A percentile compares a stretch with the other conserved stretches of the same genome.
phyloP scores from a whole-genome alignment of 352 stramenopile genomes.

The Phytophthora pluvialis region DNA sequence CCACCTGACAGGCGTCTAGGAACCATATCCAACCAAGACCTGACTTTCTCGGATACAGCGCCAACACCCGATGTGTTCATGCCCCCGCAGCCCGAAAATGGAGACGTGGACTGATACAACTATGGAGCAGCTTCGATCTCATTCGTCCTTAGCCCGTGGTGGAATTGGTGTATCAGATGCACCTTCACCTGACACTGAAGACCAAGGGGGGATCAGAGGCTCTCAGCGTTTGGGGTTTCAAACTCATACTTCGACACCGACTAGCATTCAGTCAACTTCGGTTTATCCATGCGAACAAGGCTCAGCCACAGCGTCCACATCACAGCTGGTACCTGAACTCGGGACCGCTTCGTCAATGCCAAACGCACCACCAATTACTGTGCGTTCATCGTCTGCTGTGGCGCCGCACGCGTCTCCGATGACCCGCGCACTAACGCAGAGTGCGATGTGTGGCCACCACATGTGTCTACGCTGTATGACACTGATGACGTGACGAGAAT shows the following conservation, averaged over 20 bases:
- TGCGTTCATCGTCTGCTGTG: background rate
- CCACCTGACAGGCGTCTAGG: background rate
- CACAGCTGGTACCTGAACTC: too few species aligned
- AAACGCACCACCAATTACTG: background rate
- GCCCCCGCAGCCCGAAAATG: background rate
- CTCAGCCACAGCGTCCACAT: too few species aligned
- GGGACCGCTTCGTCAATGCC: too few species aligned
- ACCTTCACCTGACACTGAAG: too few species aligned
- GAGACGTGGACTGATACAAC: background rate
- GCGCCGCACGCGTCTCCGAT: background rate
- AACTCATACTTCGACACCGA: too few species aligned
- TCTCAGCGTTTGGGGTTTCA: too few species aligned
- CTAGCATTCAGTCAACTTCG: too few species aligned
- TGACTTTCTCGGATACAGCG: background rate
- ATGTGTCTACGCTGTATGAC: background rate
- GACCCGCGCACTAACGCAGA: background rate
- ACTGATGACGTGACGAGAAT: background rate
- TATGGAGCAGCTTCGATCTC: background rate
- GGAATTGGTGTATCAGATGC: too few species aligned
- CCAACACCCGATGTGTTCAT: background rate
- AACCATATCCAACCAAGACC: background rate
- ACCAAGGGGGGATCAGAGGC: too few species aligned
- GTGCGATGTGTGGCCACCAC: background rate
- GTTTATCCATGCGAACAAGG: too few species aligned
- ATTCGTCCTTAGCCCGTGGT: too few species aligned